A percentile compares a stretch with the other conserved stretches of the same genome.
phyloP scores from a whole-genome alignment of 495 filamentous ascomycete genomes.

The Gamarada debralockiae region DNA sequence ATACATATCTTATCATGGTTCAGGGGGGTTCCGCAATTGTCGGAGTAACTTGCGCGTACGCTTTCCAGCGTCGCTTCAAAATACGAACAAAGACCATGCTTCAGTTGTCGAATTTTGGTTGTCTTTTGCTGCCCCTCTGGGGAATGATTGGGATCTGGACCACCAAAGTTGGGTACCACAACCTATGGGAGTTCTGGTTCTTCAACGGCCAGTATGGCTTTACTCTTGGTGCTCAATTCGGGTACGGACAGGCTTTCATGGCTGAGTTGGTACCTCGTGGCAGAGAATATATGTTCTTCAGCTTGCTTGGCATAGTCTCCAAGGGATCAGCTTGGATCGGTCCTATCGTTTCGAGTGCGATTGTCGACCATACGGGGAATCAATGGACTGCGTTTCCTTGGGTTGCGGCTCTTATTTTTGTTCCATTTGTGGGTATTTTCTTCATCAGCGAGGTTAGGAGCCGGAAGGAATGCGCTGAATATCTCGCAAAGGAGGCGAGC shows the following conservation, averaged over 20 bases:
- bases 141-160: slow-evolving; percentile 27
- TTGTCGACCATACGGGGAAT: slow-evolving; percentile 20
- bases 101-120: slow-evolving; percentile 20
- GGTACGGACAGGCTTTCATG: slow-evolving; percentile 24
- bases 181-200: slow-evolving; percentile 27
- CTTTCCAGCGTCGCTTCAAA: slow-evolving; percentile 18
- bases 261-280: slow-evolving; percentile 23
- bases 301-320: slow-evolving; percentile 23
- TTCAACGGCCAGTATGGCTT: slow-evolving; percentile 20
- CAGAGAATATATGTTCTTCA: slow-evolving; percentile 26
- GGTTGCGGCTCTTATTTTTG: slow-evolving; percentile 19
- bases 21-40: slow-evolving; percentile 18
- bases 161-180: slow-evolving; percentile 21
- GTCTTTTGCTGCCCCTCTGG: too few relatives aligned
- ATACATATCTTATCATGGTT: slow-evolving; percentile 25
- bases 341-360: slow-evolving; percentile 22
- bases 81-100: slow-evolving; percentile 22
- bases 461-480: slow-evolving; percentile 22
- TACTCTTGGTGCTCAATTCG: slow-evolving; percentile 20
- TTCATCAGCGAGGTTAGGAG: slow-evolving; percentile 25
- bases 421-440: slow-evolving; percentile 24
- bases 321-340: slow-evolving; percentile 25
- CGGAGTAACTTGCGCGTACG: slow-evolving; percentile 15
- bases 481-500: slow-evolving; percentile 16
- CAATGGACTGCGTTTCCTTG: slow-evolving; percentile 24